Evolutionary conservation across 345 rosid genomes (phyloP), one percentile per base, ranked within the genome.

Genomic region (Garcia nutans): DNA sequence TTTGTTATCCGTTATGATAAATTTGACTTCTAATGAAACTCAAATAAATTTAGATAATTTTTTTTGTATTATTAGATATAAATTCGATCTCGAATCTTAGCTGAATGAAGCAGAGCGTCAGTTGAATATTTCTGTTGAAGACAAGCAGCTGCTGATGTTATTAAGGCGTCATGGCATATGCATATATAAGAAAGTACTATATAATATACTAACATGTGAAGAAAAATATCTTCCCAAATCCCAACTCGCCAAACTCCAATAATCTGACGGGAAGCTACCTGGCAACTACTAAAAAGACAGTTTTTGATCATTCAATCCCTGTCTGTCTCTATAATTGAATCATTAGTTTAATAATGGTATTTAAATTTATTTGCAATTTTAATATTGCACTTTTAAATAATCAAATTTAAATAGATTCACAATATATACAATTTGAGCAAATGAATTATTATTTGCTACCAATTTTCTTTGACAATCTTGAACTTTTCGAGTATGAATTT

Each of bases 401-500:
- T 13, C 42, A 62, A 62, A 62, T 54, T 17, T 2, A 17, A 54
- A 17, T 54, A 54, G 58, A 16, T 54, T 54, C 58, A 3, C 58
- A 19, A 10, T 17, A 28, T 28, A 1, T 28, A 15, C 16, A 17
- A 16, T 17, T 16, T 17, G 2, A 7, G 19, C 7, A 3, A 20
- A 24, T 8, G 9, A 22, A 1, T 12, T 17, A 1, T 12, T 17
- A 16, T 9, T 33, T 73, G 47, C 61, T 74, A 74, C 78, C 55
- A 75, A 33, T 44, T 76, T 59, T 68, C 78, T 59, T 67, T 67
- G 4, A 47, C 71, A 58, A 77, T 72, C 80, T 77, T 72, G 66
- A 59, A 67, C 33, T 78, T 72, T 57, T 72, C 73, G 3, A 72
- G 59, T 10, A 72, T 22, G 19, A 72, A 17, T 72, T 78, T 77